Conservation (phyloP, 148 eudicot genomes). For the Nepenthes mirabilis region DNA sequence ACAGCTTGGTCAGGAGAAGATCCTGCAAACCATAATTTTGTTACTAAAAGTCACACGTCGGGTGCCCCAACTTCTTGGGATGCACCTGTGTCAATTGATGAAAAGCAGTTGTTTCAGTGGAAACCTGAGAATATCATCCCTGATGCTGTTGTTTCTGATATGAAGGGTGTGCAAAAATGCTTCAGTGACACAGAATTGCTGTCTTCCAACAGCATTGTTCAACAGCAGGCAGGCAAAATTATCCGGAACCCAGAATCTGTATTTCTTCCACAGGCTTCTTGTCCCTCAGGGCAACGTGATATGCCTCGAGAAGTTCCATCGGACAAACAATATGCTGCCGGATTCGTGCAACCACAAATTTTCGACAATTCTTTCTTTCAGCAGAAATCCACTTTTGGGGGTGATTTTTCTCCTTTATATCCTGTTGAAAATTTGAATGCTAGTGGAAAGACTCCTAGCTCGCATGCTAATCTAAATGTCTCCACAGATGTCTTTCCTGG, state of each 20-base stretch:
- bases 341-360: constrained; percentile 14
- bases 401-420: constrained; percentile 3
- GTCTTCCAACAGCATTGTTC: constrained; percentile 9
- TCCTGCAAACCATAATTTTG: constrained; percentile 12
- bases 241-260: constrained; percentile 11
- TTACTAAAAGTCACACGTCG: constrained; percentile 16
- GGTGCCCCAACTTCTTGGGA: constrained; percentile 7
- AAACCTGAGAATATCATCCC: not conserved
- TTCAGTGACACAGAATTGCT: constrained; percentile 15
- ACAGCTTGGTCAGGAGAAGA: constrained; percentile 13
- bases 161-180: constrained; percentile 13
- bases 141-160: constrained; percentile 10
- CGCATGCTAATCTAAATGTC: constrained; percentile 6
- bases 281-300: constrained; percentile 9
- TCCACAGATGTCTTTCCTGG: constrained; percentile 17
- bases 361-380: constrained; percentile 14
- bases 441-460: constrained; percentile 3
- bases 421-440: not conserved
- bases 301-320: constrained; percentile 13
- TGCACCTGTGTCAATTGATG: constrained; percentile 13
- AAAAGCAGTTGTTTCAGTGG: constrained; percentile 16
- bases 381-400: constrained; percentile 13
- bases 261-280: constrained; percentile 13
- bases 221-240: not conserved
- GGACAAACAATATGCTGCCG: constrained; percentile 19